Evolutionary conservation across 2,329 filamentous ascomycete genomes (phyloP).

Genomic region (Neofusicoccum parvum): DNA sequence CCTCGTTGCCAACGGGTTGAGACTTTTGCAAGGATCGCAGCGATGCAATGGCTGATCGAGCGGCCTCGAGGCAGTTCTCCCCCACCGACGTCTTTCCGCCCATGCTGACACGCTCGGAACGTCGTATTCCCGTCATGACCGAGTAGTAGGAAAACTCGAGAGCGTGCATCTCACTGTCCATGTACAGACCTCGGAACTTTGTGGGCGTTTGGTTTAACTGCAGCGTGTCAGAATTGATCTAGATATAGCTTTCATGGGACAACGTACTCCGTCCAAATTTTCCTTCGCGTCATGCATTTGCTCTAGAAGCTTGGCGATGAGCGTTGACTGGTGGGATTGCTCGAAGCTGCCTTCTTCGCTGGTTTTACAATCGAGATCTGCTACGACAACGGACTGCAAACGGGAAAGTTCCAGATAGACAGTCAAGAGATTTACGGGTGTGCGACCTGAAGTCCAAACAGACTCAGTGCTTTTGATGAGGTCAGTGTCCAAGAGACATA

Average conservation of each 20-base stretch:
- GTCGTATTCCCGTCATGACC: conserved; percentile 33
- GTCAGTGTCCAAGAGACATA: conserved; percentile 27
- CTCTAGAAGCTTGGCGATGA: neutral
- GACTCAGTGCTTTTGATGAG: conserved; percentile 29
- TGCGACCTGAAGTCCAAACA: conserved; percentile 26
- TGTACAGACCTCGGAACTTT: neutral
- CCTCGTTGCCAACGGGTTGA: conserved; percentile 15
- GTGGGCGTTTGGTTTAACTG: conserved; percentile 23
- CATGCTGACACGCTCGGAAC: conserved; percentile 31
- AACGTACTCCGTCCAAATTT: conserved; percentile 18
- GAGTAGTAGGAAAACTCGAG: conserved; percentile 38
- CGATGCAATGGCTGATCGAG: conserved; percentile 34
- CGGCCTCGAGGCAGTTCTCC: conserved; percentile 34
- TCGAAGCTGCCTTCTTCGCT: conserved; percentile 19
- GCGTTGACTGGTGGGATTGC: conserved; percentile 26
- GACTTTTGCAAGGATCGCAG: conserved; percentile 29
- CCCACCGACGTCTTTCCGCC: conserved; percentile 31
- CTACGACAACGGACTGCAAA: conserved; percentile 31
- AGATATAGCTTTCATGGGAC: conserved; percentile 11
- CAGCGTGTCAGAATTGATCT: conserved; percentile 24
- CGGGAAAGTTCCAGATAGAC: conserved; percentile 32
- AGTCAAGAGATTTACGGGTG: conserved; percentile 29
- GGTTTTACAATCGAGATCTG: conserved; percentile 7
- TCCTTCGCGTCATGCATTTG: neutral
- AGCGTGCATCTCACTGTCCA: conserved; percentile 29